Evolutionary conservation across 768 basidiomycete genomes (phyloP).

Genomic region (Pleurotus cornucopiae): DNA sequence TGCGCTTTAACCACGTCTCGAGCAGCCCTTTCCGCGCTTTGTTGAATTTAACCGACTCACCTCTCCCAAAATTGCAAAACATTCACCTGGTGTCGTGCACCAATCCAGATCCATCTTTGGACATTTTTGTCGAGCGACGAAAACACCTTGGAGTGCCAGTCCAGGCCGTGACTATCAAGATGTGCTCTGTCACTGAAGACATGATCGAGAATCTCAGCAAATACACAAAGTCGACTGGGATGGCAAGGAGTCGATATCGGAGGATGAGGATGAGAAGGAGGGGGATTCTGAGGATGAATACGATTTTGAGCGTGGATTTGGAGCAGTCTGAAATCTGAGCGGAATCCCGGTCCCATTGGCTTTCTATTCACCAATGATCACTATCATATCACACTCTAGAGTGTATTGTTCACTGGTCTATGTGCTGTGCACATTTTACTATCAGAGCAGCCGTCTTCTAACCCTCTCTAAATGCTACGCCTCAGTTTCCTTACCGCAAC

Average conservation of each 20-base stretch:
- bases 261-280: background rate
- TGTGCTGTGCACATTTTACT: too few species aligned
- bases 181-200: background rate
- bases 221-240: background rate
- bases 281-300: background rate
- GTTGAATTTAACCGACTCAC: background rate
- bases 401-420: too few species aligned
- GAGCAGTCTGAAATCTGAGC: too few species aligned
- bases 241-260: background rate
- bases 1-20: background rate
- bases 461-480: too few species aligned
- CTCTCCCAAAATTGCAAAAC: background rate
- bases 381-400: too few species aligned
- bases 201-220: background rate
- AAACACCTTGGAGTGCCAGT: too few species aligned
- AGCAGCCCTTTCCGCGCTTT: background rate
- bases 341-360: too few species aligned
- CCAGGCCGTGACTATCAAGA: background rate
- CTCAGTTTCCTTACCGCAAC: too few species aligned
- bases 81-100: background rate
- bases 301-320: background rate
- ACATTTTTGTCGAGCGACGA: too few species aligned
- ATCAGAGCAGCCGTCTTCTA: too few species aligned
- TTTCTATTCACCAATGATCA: too few species aligned
- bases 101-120: background rate